These are phyloP conservation scores for Ramalina intermedia DNA, from an alignment of 495 filamentous ascomycete genomes.

Conservation along the genomic window DNA sequence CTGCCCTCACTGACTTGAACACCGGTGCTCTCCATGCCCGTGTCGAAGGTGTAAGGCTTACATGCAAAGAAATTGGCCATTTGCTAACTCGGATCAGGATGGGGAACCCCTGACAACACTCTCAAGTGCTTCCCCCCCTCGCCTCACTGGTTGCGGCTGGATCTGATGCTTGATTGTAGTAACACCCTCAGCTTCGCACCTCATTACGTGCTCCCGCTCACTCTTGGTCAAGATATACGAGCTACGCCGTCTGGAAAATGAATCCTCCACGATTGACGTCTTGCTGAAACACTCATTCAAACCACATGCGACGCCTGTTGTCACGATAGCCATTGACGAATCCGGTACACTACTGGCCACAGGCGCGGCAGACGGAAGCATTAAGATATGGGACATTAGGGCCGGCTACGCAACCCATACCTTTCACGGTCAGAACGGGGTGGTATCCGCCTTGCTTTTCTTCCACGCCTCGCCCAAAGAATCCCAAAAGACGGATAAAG, in stretches of 20 bases:
- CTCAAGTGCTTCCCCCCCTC: conserved; percentile 39
- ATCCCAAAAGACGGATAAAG: conserved; percentile 19
- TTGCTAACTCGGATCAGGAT: conserved; percentile 46
- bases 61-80: background rate
- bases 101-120: conserved; percentile 82
- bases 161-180: conserved; percentile 32
- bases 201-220: conserved; percentile 83
- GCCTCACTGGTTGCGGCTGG: background rate
- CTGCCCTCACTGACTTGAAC: conserved; percentile 67
- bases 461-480: conserved; percentile 50
- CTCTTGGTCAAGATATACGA: conserved; percentile 86
- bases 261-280: conserved; percentile 38
- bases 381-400: conserved; percentile 93
- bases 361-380: conserved; percentile 75
- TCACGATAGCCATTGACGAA: conserved; percentile 66
- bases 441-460: conserved; percentile 83
- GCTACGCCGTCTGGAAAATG: conserved; percentile 42
- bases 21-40: conserved; percentile 71
- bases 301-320: conserved; percentile 79
- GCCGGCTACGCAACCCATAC: conserved; percentile 90
- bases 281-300: conserved; percentile 67
- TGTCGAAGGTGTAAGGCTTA: conserved; percentile 66
- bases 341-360: conserved; percentile 86
- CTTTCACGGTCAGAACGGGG: conserved; percentile 78
- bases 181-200: conserved; percentile 72